Conservation (phyloP, 805 yeast species). For the Cyberlindnera xishuangbannaensis region DNA sequence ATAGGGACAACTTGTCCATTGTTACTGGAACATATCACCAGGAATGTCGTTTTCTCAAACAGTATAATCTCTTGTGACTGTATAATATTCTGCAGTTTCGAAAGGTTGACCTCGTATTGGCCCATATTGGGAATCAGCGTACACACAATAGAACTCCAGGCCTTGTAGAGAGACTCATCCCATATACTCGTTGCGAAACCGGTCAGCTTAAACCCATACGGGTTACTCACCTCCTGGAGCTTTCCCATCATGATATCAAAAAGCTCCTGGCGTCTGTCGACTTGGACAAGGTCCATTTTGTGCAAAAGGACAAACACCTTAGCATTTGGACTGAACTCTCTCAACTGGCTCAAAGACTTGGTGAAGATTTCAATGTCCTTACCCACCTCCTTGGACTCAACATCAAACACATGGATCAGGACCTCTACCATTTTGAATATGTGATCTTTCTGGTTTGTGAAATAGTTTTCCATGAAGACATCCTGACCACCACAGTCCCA, state of each 20-base stretch:
- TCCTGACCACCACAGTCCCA: slow-evolving; percentile 99
- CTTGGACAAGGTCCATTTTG: slow-evolving; percentile 92
- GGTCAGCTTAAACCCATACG: slow-evolving; percentile 58
- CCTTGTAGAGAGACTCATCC: slow-evolving; percentile 51
- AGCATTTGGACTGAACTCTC: slow-evolving; percentile 83
- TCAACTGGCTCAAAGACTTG: slow-evolving; percentile 73
- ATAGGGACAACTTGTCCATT: slow-evolving; percentile 15
- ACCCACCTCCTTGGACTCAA: slow-evolving; percentile 83
- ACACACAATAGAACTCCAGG: slow-evolving; percentile 96
- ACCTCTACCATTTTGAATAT: slow-evolving; percentile 95
- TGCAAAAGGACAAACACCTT: slow-evolving; percentile 88
- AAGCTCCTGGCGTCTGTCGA: slow-evolving; percentile 77
- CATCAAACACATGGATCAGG: slow-evolving; percentile 92
- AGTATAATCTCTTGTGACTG: slow-evolving; percentile 87
- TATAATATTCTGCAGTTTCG: slow-evolving; percentile 64
- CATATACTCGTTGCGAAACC: slow-evolving; percentile 76
- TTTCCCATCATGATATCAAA: slow-evolving; percentile 81
- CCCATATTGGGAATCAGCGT: slow-evolving; percentile 90
- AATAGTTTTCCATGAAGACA: slow-evolving; percentile 91
- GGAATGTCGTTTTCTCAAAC: slow-evolving; percentile 89
- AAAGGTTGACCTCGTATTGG: slow-evolving; percentile 67
- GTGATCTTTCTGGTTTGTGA: slow-evolving; percentile 82
- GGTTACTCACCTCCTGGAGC: slow-evolving; percentile 66
- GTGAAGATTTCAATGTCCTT: slow-evolving; percentile 92
- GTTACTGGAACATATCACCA: slow-evolving; percentile 45